These are phyloP conservation scores for Pyrenula aspistea DNA, from an alignment of 495 filamentous ascomycete genomes.

Conservation along the genomic window DNA sequence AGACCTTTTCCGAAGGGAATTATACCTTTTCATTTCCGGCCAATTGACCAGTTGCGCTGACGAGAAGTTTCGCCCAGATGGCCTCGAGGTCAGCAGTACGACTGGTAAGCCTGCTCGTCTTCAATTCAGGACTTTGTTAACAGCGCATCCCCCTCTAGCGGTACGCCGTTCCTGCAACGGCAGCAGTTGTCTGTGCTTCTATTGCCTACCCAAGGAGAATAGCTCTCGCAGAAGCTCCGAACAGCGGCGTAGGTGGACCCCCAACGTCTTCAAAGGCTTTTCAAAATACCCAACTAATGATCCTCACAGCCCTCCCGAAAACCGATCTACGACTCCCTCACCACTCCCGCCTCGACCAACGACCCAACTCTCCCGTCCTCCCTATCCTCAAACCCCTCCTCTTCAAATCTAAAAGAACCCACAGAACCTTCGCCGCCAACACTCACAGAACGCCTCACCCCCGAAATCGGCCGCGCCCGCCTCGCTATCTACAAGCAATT, in stretches of 20 bases:
- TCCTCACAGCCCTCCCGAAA: background rate
- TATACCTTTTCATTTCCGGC: too few species aligned
- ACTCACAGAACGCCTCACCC: conserved; percentile 80
- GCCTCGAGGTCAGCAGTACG: background rate
- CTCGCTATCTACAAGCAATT: conserved; percentile 68
- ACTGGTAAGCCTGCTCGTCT: background rate
- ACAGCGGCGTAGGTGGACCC: background rate
- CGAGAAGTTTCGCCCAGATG: background rate
- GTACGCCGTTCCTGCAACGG: background rate
- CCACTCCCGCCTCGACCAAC: conserved; percentile 11
- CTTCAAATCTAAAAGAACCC: conserved; percentile 1
- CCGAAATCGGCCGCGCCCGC: conserved; percentile 68
- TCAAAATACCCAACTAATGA: background rate
- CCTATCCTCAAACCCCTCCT: too few species aligned
- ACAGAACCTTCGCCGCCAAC: conserved; percentile 39
- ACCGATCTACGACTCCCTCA: background rate
- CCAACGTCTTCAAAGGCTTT: background rate
- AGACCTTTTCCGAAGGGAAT: too few species aligned
- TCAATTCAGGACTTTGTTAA: background rate
- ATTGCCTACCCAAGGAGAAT: background rate
- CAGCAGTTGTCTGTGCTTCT: background rate
- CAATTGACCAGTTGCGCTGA: too few species aligned
- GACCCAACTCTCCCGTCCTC: background rate
- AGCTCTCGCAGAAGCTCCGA: background rate
- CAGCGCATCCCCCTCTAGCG: background rate